A percentile compares a stretch with the other conserved stretches of the same genome.
Evolutionary conservation across 805 yeast genomes (phyloP).

Genomic region (Cyberlindnera nakhonratchasimensis): DNA sequence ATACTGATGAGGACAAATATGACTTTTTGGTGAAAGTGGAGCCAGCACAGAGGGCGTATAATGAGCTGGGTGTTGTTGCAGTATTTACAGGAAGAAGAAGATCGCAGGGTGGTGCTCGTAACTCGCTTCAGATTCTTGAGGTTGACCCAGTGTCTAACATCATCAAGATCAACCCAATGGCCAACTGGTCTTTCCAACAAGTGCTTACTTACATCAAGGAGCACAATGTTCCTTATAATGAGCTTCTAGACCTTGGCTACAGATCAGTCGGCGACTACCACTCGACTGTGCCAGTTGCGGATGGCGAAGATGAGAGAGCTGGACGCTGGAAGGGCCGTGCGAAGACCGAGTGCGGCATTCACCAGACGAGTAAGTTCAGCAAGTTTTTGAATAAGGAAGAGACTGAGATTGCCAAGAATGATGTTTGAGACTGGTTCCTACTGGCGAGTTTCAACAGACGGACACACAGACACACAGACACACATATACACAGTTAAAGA

Average conservation of each 20-base stretch:
- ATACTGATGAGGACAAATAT: slow-evolving; percentile 70
- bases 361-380: slow-evolving; percentile 72
- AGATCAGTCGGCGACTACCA: slow-evolving; percentile 95
- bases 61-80: slow-evolving; percentile 67
- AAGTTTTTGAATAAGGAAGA: slow-evolving; percentile 41
- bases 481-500: too few relatives aligned
- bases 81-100: slow-evolving; percentile 90
- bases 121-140: slow-evolving; percentile 70
- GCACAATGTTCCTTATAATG: slow-evolving; percentile 81
- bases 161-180: slow-evolving; percentile 85
- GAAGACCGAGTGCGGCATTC: slow-evolving; percentile 96
- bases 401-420: not conserved
- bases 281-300: slow-evolving; percentile 83
- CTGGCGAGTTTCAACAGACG: not conserved
- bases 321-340: slow-evolving; percentile 94
- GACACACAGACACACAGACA: not conserved
- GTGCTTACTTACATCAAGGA: slow-evolving; percentile 67
- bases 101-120: slow-evolving; percentile 85
- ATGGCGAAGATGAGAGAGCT: slow-evolving; percentile 93
- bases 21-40: slow-evolving; percentile 90
- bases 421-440: not conserved
- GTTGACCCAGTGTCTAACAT: slow-evolving; percentile 65
- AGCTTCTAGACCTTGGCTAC: slow-evolving; percentile 78
- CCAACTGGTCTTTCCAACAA: slow-evolving; percentile 73
- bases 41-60: slow-evolving; percentile 83